Evolutionary conservation across 2,329 filamentous ascomycete species (phyloP).

Genomic region (Fusarium citri): DNA sequence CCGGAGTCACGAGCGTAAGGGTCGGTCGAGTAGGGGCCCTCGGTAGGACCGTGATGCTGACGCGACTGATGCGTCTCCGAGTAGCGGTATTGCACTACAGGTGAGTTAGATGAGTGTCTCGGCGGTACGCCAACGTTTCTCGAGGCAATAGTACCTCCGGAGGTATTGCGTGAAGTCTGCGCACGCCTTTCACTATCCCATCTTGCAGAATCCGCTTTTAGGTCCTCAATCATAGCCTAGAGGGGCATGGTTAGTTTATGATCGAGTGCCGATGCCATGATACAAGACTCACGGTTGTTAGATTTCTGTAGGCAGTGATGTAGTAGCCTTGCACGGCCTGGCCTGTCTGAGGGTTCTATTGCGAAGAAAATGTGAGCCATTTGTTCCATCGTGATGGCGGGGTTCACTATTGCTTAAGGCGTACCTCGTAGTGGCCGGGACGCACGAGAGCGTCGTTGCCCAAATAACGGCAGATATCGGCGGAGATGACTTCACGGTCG

Average conservation of each 20-base stretch:
- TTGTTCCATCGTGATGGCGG: slow-evolving; percentile 25
- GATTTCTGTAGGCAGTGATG: slow-evolving; percentile 82
- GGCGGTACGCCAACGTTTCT: slow-evolving; percentile 61
- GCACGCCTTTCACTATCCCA: slow-evolving; percentile 71
- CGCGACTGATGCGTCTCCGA: slow-evolving; percentile 63
- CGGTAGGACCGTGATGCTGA: slow-evolving; percentile 62
- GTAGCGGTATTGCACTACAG: slow-evolving; percentile 68
- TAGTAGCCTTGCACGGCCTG: slow-evolving; percentile 78
- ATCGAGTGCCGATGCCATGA: neutral
- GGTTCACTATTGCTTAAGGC: slow-evolving; percentile 8
- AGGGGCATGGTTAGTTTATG: slow-evolving; percentile 31
- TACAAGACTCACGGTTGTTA: slow-evolving; percentile 74
- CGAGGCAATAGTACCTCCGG: slow-evolving; percentile 69
- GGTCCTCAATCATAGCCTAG: slow-evolving; percentile 72
- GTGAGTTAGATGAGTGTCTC: slow-evolving; percentile 69
- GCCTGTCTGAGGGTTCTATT: slow-evolving; percentile 65
- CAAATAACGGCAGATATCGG: slow-evolving; percentile 85
- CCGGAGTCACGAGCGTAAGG: slow-evolving; percentile 55
- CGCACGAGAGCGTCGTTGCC: slow-evolving; percentile 85
- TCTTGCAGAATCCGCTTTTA: slow-evolving; percentile 70
- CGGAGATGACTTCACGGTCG: slow-evolving; percentile 84
- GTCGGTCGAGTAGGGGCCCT: slow-evolving; percentile 51
- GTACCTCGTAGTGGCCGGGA: slow-evolving; percentile 79
- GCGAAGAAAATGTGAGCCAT: slow-evolving; percentile 40
- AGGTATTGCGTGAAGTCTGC: slow-evolving; percentile 63